These are phyloP conservation scores for Malus sieversii DNA, from an alignment of 306 rosid species.

Conservation along the genomic window DNA sequence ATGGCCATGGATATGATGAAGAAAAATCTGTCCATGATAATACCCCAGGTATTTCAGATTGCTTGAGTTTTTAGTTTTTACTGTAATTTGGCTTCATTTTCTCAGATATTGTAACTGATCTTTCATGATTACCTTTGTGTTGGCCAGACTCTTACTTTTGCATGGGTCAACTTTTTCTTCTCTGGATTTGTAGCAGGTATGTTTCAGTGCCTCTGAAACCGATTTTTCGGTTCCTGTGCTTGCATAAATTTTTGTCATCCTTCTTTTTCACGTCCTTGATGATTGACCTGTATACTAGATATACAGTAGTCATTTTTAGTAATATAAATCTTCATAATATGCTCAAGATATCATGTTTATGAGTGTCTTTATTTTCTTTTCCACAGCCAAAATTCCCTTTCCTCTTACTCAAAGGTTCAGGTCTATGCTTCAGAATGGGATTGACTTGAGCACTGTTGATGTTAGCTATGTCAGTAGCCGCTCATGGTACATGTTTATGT, in stretches of 20 bases:
- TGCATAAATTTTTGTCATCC: not conserved
- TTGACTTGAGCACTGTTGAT: too few relatives aligned
- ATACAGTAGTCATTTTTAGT: not conserved
- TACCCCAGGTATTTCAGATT: constrained; percentile 70
- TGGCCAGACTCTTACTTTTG: constrained; percentile 92
- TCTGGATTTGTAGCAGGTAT: constrained; percentile 98
- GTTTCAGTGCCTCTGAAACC: constrained; percentile 4
- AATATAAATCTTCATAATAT: not conserved
- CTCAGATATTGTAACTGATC: not conserved
- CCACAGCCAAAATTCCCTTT: too few relatives aligned
- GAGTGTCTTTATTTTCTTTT: not conserved
- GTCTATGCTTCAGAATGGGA: too few relatives aligned
- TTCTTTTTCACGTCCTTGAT: not conserved
- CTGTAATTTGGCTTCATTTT: not conserved
- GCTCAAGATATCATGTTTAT: not conserved
- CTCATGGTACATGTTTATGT: too few relatives aligned
- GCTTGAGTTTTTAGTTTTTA: not conserved
- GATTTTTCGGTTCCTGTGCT: not conserved
- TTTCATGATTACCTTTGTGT: constrained; percentile 18
- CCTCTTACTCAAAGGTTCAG: too few relatives aligned
- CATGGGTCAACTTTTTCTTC: constrained; percentile 99
- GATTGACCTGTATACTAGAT: not conserved
- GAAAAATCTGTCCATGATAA: constrained; percentile 96
- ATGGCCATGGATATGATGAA: constrained; percentile 99
- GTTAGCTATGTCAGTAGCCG: too few relatives aligned